Evolutionary conservation across 768 basidiomycete genomes (phyloP).

Genomic region (Lyophyllum shimeji): DNA sequence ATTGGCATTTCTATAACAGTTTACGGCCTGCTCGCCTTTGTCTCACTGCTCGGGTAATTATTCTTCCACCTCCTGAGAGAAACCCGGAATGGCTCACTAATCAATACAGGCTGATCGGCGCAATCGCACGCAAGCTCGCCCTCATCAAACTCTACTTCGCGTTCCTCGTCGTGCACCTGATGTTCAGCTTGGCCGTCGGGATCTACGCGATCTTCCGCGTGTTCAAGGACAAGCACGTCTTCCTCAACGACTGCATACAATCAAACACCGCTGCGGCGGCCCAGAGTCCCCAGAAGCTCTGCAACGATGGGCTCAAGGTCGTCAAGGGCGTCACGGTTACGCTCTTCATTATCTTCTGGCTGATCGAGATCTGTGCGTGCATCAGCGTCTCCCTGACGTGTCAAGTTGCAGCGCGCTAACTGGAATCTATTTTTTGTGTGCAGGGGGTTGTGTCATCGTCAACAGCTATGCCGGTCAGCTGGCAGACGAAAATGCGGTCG

Average conservation of each 20-base stretch:
- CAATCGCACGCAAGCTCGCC: slow-evolving; percentile 36
- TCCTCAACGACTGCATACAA: slow-evolving; percentile 34
- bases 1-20: slow-evolving; percentile 41
- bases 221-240: slow-evolving; percentile 40
- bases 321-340: slow-evolving; percentile 42
- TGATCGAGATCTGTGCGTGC: slow-evolving; percentile 48
- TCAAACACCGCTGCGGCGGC: slow-evolving; percentile 6
- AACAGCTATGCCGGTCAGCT: slow-evolving; percentile 43
- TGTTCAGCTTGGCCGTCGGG: slow-evolving; percentile 45
- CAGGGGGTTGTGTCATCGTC: slow-evolving; percentile 50
- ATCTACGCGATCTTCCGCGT: slow-evolving; percentile 42
- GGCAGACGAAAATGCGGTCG: slow-evolving; percentile 39
- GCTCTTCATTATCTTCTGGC: slow-evolving; percentile 43
- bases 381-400: neutral
- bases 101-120: slow-evolving; percentile 39
- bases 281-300: slow-evolving; percentile 27
- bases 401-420: slow-evolving; percentile 2
- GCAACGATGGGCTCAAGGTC: slow-evolving; percentile 37
- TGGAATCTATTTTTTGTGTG: neutral
- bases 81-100: too few species aligned
- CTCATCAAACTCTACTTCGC: slow-evolving; percentile 43
- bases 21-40: slow-evolving; percentile 39
- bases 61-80: neutral
- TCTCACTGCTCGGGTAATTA: slow-evolving; percentile 46
- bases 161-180: slow-evolving; percentile 39